Conservation (phyloP, 768 basidiomycete genomes). For the Suillus tomentosus region DNA sequence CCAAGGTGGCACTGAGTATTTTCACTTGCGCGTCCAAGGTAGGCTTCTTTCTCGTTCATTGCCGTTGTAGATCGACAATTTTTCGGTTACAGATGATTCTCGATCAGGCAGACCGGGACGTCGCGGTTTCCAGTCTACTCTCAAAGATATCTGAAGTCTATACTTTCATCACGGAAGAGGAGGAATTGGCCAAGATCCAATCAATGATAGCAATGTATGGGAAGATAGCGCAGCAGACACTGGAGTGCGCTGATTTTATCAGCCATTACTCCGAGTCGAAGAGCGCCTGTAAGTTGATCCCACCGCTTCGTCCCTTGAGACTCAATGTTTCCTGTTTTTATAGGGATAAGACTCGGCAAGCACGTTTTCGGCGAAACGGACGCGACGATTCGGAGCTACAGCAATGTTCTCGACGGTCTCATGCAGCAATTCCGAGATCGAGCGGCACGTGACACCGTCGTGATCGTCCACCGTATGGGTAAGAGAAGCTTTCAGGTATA, state of each 20-base stretch:
- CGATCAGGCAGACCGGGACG: background rate
- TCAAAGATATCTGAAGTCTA: conserved; percentile 1
- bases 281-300: conserved; percentile 20
- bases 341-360: conserved; percentile 7
- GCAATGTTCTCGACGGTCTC: conserved; percentile 1
- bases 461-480: background rate
- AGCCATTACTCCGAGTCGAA: conserved; percentile 28
- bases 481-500: background rate
- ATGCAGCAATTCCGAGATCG: conserved; percentile 11
- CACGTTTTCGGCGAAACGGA: background rate
- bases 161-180: conserved; percentile 3
- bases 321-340: background rate
- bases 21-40: background rate
- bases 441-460: background rate
- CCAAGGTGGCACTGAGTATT: background rate
- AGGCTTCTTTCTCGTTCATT: background rate
- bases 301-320: accelerated
- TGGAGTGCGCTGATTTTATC: conserved; percentile 32
- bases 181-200: background rate
- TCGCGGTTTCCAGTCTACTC: background rate
- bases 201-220: background rate
- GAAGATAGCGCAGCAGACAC: conserved; percentile 17
- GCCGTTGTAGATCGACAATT: accelerated
- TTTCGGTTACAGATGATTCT: background rate
- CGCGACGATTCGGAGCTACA: background rate